Percentiles rank a stretch among this genome's conserved stretches.
Conservation (phyloP, 345 rosid genomes). For the Dimocarpus longan region DNA sequence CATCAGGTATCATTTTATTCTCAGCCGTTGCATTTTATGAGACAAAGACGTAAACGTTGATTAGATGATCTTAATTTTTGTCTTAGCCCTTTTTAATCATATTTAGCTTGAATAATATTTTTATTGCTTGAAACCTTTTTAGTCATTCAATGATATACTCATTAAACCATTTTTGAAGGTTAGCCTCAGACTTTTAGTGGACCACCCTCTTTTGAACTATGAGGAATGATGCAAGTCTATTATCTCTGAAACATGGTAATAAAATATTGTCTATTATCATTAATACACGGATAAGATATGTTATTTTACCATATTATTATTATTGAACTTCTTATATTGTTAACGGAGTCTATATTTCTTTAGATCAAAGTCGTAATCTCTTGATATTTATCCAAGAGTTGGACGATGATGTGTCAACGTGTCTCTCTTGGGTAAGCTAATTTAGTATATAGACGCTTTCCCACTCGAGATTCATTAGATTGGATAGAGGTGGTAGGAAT, state of each 20-base stretch:
- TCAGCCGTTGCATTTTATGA: background rate
- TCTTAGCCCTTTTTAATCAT: background rate
- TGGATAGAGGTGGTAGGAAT: slow-evolving; percentile 7
- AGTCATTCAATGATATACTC: background rate
- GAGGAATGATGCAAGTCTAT: too few species aligned
- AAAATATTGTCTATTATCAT: background rate
- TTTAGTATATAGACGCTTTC: slow-evolving; percentile 1
- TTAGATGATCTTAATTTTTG: background rate
- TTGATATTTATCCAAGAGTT: background rate
- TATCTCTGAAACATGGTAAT: too few species aligned
- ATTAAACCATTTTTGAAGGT: background rate
- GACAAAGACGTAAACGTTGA: background rate
- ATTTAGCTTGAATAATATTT: background rate
- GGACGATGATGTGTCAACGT: background rate
- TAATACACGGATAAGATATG: background rate
- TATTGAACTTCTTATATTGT: background rate
- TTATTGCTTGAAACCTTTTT: background rate
- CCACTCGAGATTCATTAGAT: background rate
- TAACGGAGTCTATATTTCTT: background rate
- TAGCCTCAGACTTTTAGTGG: background rate
- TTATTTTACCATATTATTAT: too few species aligned
- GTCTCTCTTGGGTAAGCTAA: background rate
- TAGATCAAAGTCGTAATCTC: background rate
- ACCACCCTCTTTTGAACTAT: background rate
- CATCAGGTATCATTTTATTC: background rate